Evolutionary conservation across 257 asterid genomes (phyloP).

Genomic region (Solanum piurae): DNA sequence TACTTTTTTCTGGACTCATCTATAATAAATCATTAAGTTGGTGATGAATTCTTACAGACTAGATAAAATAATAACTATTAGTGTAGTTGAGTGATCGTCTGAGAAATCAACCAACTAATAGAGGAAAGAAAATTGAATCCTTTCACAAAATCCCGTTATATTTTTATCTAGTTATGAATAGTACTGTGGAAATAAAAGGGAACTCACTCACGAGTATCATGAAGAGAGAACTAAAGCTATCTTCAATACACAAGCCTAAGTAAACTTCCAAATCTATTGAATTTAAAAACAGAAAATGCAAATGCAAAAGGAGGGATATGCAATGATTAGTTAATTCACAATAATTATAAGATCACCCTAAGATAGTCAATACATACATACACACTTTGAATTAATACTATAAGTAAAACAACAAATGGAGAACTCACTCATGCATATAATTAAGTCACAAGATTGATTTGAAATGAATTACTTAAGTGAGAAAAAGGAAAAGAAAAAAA

Average conservation of each 20-base stretch:
- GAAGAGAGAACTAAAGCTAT: background rate
- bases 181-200: too few species aligned
- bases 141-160: background rate
- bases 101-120: background rate
- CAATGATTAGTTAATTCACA: background rate
- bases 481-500: background rate
- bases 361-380: background rate
- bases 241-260: background rate
- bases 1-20: background rate
- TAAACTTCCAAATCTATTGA: background rate
- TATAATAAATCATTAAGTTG: too few species aligned
- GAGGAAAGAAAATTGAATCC: background rate
- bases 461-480: too few species aligned
- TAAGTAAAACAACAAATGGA: background rate
- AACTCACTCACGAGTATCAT: background rate
- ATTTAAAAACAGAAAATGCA: background rate
- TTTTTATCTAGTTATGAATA: background rate
- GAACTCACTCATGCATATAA: background rate
- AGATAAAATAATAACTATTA: too few species aligned
- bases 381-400: background rate
- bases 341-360: background rate
- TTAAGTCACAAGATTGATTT: background rate
- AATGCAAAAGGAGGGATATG: background rate
- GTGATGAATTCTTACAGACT: background rate
- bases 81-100: background rate